These are phyloP conservation scores for Fusarium luffae DNA, from an alignment of 2,329 filamentous ascomycete species.

Conservation along the genomic window DNA sequence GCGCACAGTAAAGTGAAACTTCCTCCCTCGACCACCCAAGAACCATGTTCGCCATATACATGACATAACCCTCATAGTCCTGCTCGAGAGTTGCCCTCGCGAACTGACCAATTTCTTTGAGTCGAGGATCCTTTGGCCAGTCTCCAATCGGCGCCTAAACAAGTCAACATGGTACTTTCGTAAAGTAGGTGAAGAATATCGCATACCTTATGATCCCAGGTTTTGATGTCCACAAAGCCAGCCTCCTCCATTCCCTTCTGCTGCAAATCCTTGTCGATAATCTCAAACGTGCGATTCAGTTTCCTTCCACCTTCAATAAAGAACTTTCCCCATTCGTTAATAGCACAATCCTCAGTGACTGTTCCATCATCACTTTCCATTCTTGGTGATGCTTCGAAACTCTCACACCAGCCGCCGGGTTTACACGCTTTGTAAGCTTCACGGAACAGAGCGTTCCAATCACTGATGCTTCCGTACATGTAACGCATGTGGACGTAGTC, in stretches of 20 bases:
- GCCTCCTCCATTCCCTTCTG: slow-evolving; percentile 39
- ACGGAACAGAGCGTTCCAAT: slow-evolving; percentile 65
- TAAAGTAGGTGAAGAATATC: accelerated
- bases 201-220: slow-evolving; percentile 37
- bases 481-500: slow-evolving; percentile 71
- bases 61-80: slow-evolving; percentile 50
- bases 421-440: slow-evolving; percentile 63
- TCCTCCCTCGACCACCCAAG: slow-evolving; percentile 52
- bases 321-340: slow-evolving; percentile 46
- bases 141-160: slow-evolving; percentile 36
- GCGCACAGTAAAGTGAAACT: slow-evolving; percentile 49
- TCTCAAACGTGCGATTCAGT: slow-evolving; percentile 47
- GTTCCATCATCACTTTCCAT: slow-evolving; percentile 50
- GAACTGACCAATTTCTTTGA: slow-evolving; percentile 42
- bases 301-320: slow-evolving; percentile 47
- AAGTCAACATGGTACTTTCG: not conserved
- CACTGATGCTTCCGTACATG: slow-evolving; percentile 65
- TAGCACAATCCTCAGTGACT: slow-evolving; percentile 44
- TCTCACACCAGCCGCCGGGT: slow-evolving; percentile 62
- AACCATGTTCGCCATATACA: slow-evolving; percentile 50
- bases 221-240: slow-evolving; percentile 35
- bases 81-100: slow-evolving; percentile 50
- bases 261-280: slow-evolving; percentile 37
- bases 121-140: slow-evolving; percentile 24
- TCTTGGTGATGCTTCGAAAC: slow-evolving; percentile 46